Base-by-base conservation (phyloP, 257 asterid species). In the Nicotiana sylvestris region DNA sequence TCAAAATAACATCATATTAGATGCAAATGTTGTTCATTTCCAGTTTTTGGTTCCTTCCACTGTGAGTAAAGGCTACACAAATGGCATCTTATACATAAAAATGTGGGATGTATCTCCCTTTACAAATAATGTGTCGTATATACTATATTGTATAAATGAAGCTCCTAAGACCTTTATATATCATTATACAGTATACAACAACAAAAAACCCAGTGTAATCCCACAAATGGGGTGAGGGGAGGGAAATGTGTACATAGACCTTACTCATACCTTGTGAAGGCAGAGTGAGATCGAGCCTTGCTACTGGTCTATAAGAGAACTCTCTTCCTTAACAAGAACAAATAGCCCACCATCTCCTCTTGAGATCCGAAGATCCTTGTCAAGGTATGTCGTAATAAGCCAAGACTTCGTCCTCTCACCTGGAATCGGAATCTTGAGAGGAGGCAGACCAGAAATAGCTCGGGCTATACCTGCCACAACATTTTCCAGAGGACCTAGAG, bases 291-390 rank as follows among this genome's bases (percentile, higher is more conserved):
- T 15, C 2, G 1, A 62, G 13, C 43, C 64, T 49, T 15, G 64
- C 43, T 74, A 91, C 81, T 83, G 85, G 82, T 91, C 88, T n/a
- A 92, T 61, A 69, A 96, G 95, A 33, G 95, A 77, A 82, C 97
- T 91, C 77, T 97, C 94, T 92, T 94, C 98, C 92, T 89, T 94
- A 8, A 91, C 93, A 56, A 93, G 97, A 90, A 94, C 98, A 81
- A 96, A 94, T 55, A 96, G 89, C 51, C 98, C 98, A 56, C 98
- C 99, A 85, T 96, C 99, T 13, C 98, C 99, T 85, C 97, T 90
- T 11, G 98, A 96, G 79, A 94, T 91, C 33, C 98, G 90, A 65
- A 94, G 74, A 89, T 96, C 98, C 82, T 88, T 87, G 86, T 96
- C 98, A 8, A 96, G 97, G 86, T 92, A 96, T 12, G 98, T 94